Percentiles rank a stretch among this genome's conserved stretches.
These are phyloP conservation scores for Pseudohalonectria lignicola DNA, from an alignment of 2,329 filamentous ascomycete genomes.

Conservation along the genomic window DNA sequence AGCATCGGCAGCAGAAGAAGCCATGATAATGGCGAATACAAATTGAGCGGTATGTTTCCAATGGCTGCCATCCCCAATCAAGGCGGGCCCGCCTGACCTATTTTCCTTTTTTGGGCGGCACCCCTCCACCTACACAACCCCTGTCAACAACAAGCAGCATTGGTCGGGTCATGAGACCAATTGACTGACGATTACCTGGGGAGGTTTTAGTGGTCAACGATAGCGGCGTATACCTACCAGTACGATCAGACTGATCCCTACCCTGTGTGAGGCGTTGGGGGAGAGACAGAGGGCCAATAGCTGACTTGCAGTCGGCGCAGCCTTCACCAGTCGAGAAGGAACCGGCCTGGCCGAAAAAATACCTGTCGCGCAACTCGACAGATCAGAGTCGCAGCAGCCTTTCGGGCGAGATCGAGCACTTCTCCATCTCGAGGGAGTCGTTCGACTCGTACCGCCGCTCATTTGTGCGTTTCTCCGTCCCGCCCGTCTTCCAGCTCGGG, in stretches of 20 bases:
- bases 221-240: slow-evolving; percentile 87
- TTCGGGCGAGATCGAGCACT: slow-evolving; percentile 77
- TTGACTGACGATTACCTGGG: slow-evolving; percentile 7
- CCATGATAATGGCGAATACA: slow-evolving; percentile 61
- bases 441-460: slow-evolving; percentile 95
- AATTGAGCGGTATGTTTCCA: slow-evolving; percentile 70
- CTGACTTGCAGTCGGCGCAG: slow-evolving; percentile 27
- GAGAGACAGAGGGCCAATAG: slow-evolving; percentile 1
- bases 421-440: slow-evolving; percentile 90
- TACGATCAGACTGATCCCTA: slow-evolving; percentile 29
- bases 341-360: slow-evolving; percentile 58
- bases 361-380: slow-evolving; percentile 41
- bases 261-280: not conserved
- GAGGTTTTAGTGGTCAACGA: slow-evolving; percentile 72
- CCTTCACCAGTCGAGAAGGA: slow-evolving; percentile 86
- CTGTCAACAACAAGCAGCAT: not conserved
- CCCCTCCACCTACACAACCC: too few relatives aligned
- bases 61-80: slow-evolving; percentile 5
- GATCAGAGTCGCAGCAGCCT: slow-evolving; percentile 42
- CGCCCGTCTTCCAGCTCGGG: too few relatives aligned
- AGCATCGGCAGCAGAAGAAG: slow-evolving; percentile 47
- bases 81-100: not conserved
- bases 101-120: slow-evolving; percentile 5
- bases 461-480: slow-evolving; percentile 66
- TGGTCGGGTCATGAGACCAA: not conserved